phyloP scores from a whole-genome alignment of 2,329 filamentous ascomycete species.

The Aspergillus japonicus region DNA sequence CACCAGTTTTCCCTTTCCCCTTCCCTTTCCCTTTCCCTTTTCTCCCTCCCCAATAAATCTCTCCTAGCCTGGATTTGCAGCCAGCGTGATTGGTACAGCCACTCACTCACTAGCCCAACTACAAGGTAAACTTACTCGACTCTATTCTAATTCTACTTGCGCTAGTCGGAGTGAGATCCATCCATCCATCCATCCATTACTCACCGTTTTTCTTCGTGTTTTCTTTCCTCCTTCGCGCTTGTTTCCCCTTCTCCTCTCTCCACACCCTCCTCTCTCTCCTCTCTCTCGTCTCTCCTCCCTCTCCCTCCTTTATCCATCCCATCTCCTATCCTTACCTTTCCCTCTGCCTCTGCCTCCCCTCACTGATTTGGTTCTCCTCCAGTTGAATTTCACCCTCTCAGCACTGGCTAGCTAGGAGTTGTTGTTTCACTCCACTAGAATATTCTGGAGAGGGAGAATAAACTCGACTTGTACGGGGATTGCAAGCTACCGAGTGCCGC shows the following conservation, averaged over 20 bases:
- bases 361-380: background rate
- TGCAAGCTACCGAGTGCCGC: too few relatives aligned
- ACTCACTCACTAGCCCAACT: background rate
- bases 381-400: background rate
- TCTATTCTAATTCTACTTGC: background rate
- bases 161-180: background rate
- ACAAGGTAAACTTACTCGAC: too few relatives aligned
- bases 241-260: slow-evolving; percentile 6
- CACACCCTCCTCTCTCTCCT: background rate
- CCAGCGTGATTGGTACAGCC: slow-evolving; percentile 16
- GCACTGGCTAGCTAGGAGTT: background rate
- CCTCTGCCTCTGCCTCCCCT: background rate
- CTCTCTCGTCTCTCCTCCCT: background rate
- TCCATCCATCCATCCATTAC: slow-evolving; percentile 12
- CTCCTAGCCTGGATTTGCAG: slow-evolving; percentile 1
- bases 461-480: background rate
- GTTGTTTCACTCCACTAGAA: background rate
- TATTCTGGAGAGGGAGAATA: background rate
- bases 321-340: slow-evolving; percentile 5
- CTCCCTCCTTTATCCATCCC: slow-evolving; percentile 1
- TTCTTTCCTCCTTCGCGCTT: slow-evolving; percentile 13
- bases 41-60: too few relatives aligned
- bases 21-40: background rate
- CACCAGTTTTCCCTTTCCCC: background rate
- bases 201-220: slow-evolving; percentile 14